Evolutionary conservation across 805 yeast genomes (phyloP).

Genomic region (Metschnikowia vanudenii): DNA sequence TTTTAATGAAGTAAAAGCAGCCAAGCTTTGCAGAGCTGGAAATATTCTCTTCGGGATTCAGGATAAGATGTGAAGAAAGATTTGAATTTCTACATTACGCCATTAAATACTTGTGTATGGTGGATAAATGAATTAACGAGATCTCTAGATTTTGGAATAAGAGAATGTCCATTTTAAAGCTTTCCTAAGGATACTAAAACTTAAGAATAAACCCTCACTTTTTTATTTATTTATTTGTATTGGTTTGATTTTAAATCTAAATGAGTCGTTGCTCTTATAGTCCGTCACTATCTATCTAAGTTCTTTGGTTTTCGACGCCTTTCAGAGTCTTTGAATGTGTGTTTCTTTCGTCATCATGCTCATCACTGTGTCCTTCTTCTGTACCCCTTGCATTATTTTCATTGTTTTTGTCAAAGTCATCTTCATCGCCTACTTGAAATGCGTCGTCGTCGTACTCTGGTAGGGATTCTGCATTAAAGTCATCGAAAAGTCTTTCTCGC

Average conservation of each 20-base stretch:
- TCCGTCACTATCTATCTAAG: not conserved
- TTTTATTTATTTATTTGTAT: not conserved
- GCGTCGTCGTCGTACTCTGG: constrained; percentile 41
- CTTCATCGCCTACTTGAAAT: constrained; percentile 42
- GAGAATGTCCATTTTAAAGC: too few species aligned
- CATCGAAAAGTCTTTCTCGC: constrained; percentile 41
- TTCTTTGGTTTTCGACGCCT: not conserved
- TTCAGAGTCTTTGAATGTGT: not conserved
- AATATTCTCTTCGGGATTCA: too few species aligned
- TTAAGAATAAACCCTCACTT: not conserved
- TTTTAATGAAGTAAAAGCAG: too few species aligned
- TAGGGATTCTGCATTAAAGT: constrained; percentile 37
- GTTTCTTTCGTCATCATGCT: not conserved
- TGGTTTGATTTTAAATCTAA: not conserved
- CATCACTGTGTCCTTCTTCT: constrained; percentile 7
- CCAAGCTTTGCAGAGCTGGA: too few species aligned
- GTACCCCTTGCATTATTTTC: constrained; percentile 1
- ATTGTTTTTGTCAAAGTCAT: constrained; percentile 15
- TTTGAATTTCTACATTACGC: too few species aligned
- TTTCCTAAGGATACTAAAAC: not conserved
- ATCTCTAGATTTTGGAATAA: too few species aligned
- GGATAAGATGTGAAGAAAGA: too few species aligned
- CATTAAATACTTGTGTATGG: too few species aligned
- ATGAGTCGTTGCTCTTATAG: not conserved
- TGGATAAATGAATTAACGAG: too few species aligned